A percentile compares a stretch with the other conserved stretches of the same genome.
phyloP scores from a whole-genome alignment of 2,329 filamentous ascomycete species.

The Penicillium vulpinum region DNA sequence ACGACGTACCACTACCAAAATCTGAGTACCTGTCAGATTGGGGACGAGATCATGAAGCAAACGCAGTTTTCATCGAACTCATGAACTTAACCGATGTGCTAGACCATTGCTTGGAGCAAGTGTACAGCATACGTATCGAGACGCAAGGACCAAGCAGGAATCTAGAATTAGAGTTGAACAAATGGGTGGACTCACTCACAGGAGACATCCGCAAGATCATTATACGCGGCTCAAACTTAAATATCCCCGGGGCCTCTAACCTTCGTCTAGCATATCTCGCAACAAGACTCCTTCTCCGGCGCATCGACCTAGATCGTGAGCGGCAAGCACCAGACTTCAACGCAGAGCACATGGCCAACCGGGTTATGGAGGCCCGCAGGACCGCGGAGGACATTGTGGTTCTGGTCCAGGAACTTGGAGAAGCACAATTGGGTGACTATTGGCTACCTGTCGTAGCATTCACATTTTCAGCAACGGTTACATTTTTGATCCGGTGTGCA shows the following conservation, averaged over 20 bases:
- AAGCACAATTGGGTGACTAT: constrained; percentile 49
- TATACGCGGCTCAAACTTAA: constrained; percentile 45
- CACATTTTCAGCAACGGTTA: constrained; percentile 51
- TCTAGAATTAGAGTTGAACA: constrained; percentile 43
- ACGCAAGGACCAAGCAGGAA: constrained; percentile 12
- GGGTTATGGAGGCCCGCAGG: constrained; percentile 44
- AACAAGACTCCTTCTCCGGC: constrained; percentile 49
- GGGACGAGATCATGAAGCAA: constrained; percentile 27
- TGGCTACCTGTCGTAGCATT: constrained; percentile 54
- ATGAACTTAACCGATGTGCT: constrained; percentile 49
- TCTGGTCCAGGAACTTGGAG: constrained; percentile 49
- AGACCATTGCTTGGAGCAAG: constrained; percentile 36
- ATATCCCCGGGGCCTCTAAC: constrained; percentile 51
- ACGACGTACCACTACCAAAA: constrained; percentile 51
- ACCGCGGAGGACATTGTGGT: constrained; percentile 53
- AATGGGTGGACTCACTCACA: constrained; percentile 49
- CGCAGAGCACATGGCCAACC: constrained; percentile 20
- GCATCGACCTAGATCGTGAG: constrained; percentile 49
- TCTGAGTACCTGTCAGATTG: constrained; percentile 35
- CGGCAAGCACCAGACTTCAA: constrained; percentile 23
- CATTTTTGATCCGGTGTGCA: constrained; percentile 53
- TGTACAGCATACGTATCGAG: constrained; percentile 35
- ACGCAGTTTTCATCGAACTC: constrained; percentile 49
- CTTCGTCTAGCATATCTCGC: constrained; percentile 55
- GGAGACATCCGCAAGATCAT: constrained; percentile 44